A percentile compares a stretch with the other conserved stretches of the same genome.
Conservation (phyloP, 2,329 filamentous ascomycete species). For the Ophiostoma sp. region DNA sequence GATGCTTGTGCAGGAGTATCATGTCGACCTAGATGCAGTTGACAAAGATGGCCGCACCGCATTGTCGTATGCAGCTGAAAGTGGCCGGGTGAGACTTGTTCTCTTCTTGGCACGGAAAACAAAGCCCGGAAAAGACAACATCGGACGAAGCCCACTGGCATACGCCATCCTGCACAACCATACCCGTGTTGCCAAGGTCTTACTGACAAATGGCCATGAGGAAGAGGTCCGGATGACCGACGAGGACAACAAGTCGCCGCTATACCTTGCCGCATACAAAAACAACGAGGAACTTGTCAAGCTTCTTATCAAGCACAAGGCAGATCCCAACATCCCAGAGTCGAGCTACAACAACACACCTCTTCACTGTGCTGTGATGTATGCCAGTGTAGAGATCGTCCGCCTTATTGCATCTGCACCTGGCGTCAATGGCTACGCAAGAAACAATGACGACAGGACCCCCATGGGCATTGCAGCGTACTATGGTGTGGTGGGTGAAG, state of each 20-base stretch:
- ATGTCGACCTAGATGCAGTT: not conserved
- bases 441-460: conserved; percentile 4
- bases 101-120: not conserved
- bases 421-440: conserved; percentile 1
- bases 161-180: not conserved
- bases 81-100: not conserved
- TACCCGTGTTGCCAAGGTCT: not conserved
- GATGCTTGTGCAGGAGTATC: not conserved
- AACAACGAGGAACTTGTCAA: not conserved
- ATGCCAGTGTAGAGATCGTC: not conserved
- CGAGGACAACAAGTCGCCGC: not conserved
- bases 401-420: not conserved
- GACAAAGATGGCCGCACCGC: not conserved
- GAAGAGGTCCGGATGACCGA: not conserved
- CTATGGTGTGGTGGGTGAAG: not conserved
- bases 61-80: not conserved
- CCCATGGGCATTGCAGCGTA: not conserved
- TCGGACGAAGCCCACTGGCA: not conserved
- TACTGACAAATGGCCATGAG: not conserved
- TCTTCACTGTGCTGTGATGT: not conserved
- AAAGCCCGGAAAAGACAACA: not conserved
- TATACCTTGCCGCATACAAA: not conserved
- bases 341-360: not conserved
- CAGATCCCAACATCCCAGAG: not conserved
- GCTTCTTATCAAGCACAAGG: conserved; percentile 1